A percentile compares a stretch with the other conserved stretches of the same genome.
These are phyloP conservation scores for Boeremia lycopersici DNA, from an alignment of 2,329 filamentous ascomycete genomes.

Conservation along the genomic window DNA sequence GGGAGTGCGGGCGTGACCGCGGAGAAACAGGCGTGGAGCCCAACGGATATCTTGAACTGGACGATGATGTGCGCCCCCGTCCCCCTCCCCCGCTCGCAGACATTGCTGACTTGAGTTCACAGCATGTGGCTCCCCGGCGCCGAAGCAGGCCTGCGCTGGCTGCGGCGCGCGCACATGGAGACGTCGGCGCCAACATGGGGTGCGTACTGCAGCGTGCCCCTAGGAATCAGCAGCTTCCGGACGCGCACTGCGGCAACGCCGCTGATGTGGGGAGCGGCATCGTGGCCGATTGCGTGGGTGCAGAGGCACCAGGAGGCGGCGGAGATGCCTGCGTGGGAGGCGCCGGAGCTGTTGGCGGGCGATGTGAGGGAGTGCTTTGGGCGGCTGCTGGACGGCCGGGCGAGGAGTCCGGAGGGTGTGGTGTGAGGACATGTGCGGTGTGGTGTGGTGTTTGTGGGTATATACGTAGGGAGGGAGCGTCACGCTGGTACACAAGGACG, in stretches of 20 bases:
- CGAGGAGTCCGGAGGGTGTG: neutral
- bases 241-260: constrained; percentile 27
- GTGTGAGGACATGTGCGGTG: neutral
- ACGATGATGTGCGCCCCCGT: constrained; percentile 51
- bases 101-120: neutral
- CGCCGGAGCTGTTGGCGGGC: constrained; percentile 47
- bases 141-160: constrained; percentile 49
- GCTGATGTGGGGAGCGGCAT: constrained; percentile 48
- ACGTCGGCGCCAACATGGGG: constrained; percentile 18
- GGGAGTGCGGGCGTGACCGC: neutral
- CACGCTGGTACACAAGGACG: neutral
- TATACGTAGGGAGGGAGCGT: neutral
- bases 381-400: constrained; percentile 8
- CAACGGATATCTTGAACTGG: constrained; percentile 61
- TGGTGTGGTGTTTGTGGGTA: neutral
- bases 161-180: constrained; percentile 46
- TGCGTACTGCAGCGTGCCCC: constrained; percentile 36
- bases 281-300: constrained; percentile 47
- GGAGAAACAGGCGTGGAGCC: constrained; percentile 33
- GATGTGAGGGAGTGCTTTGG: constrained; percentile 51
- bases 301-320: constrained; percentile 43
- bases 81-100: neutral
- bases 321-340: constrained; percentile 49
- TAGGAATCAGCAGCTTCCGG: constrained; percentile 51
- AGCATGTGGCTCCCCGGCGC: constrained; percentile 19